Percentiles rank a stretch among this genome's conserved stretches.
Conservation (phyloP, 768 basidiomycete genomes). For the Rhodotorula kratochvilovae region DNA sequence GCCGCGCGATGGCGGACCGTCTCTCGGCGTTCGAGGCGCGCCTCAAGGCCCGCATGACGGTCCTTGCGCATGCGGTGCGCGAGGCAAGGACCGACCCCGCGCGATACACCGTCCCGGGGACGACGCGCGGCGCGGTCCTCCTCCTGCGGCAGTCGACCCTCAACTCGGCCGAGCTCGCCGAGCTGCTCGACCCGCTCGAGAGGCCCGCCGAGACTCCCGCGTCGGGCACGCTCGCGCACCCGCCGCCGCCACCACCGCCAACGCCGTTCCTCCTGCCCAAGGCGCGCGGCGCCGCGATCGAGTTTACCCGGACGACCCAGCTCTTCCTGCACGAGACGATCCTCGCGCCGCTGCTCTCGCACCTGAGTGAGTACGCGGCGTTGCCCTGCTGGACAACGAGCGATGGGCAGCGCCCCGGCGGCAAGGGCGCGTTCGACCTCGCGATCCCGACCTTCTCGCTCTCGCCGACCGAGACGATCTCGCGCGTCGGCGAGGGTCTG, state of each 20-base stretch:
- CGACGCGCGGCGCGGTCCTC: constrained; percentile 62
- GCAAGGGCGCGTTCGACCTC: constrained; percentile 53
- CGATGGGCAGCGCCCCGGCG: constrained; percentile 53
- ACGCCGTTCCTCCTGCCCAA: constrained; percentile 35
- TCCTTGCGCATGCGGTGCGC: constrained; percentile 61
- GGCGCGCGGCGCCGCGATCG: constrained; percentile 30
- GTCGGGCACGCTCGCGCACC: background rate
- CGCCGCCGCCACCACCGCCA: constrained; percentile 4
- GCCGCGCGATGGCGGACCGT: constrained; percentile 66
- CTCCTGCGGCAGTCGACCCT: constrained; percentile 74
- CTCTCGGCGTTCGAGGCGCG: constrained; percentile 66
- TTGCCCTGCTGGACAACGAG: constrained; percentile 61
- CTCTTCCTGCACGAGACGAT: constrained; percentile 73
- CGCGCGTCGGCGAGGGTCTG: constrained; percentile 86
- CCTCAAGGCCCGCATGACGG: constrained; percentile 58
- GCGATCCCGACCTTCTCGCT: constrained; percentile 87
- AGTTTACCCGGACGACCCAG: constrained; percentile 59
- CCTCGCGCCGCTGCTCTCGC: constrained; percentile 70
- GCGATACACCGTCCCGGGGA: constrained; percentile 57
- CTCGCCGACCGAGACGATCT: constrained; percentile 80
- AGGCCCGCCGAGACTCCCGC: background rate
- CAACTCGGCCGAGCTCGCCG: constrained; percentile 71
- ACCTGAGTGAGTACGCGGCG: constrained; percentile 66
- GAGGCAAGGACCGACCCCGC: constrained; percentile 57
- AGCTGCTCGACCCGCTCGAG: constrained; percentile 54